Conservation (phyloP, 768 basidiomycete species). For the Phlebiopsis flavidoalba region DNA sequence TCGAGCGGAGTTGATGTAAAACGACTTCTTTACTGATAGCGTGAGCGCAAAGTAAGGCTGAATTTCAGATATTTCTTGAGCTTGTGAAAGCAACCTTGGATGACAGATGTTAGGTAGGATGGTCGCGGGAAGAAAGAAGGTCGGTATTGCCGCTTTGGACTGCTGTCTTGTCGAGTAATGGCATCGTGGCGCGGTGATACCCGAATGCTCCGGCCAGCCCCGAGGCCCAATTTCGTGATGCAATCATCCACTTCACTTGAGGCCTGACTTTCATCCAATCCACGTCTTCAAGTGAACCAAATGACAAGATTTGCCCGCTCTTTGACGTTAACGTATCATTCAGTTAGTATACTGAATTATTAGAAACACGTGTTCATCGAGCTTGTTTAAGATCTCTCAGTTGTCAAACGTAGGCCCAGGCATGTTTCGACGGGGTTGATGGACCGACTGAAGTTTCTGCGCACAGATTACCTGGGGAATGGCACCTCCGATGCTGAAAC, state of each 20-base stretch:
- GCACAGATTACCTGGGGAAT: not conserved
- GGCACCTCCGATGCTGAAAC: conserved; percentile 35
- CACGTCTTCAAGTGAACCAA: too few relatives aligned
- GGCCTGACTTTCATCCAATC: too few relatives aligned
- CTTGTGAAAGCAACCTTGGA: not conserved
- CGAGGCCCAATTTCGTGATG: not conserved
- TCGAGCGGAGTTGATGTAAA: not conserved
- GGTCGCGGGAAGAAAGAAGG: not conserved
- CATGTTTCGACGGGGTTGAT: too few relatives aligned
- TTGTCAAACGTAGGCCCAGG: too few relatives aligned
- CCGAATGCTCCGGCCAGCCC: not conserved
- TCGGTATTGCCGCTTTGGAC: not conserved
- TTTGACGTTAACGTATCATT: too few relatives aligned
- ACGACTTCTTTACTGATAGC: not conserved
- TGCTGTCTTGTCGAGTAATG: not conserved
- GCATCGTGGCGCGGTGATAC: not conserved
- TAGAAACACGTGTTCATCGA: too few relatives aligned
- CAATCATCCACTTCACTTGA: not conserved
- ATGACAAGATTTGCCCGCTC: too few relatives aligned
- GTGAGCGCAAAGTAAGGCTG: not conserved
- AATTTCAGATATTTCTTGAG: not conserved
- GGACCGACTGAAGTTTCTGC: too few relatives aligned
- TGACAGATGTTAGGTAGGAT: not conserved
- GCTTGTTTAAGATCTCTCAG: too few relatives aligned
- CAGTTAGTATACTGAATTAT: too few relatives aligned